Evolutionary conservation across 805 yeast species (phyloP), one percentile per base, ranked within the genome.

Genomic region (Metschnikowia continentalis): DNA sequence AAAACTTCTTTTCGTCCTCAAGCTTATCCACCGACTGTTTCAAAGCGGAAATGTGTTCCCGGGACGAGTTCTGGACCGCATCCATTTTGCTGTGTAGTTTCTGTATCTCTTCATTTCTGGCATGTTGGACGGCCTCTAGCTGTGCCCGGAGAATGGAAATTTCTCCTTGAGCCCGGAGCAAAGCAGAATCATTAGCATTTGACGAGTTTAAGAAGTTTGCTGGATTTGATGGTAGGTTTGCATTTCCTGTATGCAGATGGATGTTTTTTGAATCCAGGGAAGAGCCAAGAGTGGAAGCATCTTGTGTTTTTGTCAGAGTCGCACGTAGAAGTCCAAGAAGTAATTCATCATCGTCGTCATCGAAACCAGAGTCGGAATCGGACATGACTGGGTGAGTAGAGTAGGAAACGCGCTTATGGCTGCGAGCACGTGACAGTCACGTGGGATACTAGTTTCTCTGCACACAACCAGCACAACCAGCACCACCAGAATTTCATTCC

Each of bases 101-200:
- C 35, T 51, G 51, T 23, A 70, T 60, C 54, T 79, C 83, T 1
- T 64, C 66, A 5, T 69, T 69, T 39, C 69, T 69, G 45, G 69
- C 72, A 23, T 61, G 61, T 46, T 77, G 79, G 3, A 79, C 54
- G 39, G 77, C 75, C 19, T 76, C 68, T 19, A 87, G 68, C 58
- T 83, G 88, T 8, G 84, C 81, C 49, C 95, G 72, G 15, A 91
- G 71, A 35, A 90, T 83, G 13, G 94, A 83, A 35, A 88, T 83
- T 61, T 91, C 96, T 2, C 97, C 97, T 49, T 79, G 80, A 5
- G 88, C 85, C 35, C 76, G 69, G 49, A 71, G 74, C n/a, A 82
- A 42, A 47, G 46, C 46, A 14, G 36, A n/a, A 14, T 42, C 35
- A n/a, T 13, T 32, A 19, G 32, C 38, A 26, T 26, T 26, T 26